These are phyloP conservation scores for Coccomyxa sp. DNA, from an alignment of 139 green algal genomes.

Conservation along the genomic window DNA sequence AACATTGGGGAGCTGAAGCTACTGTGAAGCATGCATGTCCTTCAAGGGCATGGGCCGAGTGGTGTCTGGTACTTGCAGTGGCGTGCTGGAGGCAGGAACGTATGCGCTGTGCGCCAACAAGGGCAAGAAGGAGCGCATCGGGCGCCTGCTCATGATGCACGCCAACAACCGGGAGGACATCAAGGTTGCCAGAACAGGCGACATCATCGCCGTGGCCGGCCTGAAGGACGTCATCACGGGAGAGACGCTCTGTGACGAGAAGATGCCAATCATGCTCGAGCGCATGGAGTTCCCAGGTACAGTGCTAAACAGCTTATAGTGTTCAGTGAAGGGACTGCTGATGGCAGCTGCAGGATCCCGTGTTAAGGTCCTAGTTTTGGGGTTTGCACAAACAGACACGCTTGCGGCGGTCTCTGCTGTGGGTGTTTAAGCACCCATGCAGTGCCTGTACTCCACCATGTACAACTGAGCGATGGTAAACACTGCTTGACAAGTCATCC, in stretches of 20 bases:
- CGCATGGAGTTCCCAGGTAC: slow-evolving; percentile 95
- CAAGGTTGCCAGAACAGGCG: slow-evolving; percentile 82
- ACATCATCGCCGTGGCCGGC: slow-evolving; percentile 96
- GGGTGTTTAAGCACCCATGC: background rate
- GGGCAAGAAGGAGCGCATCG: slow-evolving; percentile 97
- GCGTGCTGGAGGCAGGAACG: slow-evolving; percentile 63
- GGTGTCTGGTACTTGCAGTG: slow-evolving; percentile 8
- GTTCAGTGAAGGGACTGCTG: too few species aligned
- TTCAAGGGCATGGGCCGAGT: too few species aligned
- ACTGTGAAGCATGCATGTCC: background rate
- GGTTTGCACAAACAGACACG: background rate
- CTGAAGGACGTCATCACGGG: slow-evolving; percentile 95
- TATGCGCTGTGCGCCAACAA: slow-evolving; percentile 92
- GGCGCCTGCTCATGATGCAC: slow-evolving; percentile 97
- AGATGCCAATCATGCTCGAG: slow-evolving; percentile 91
- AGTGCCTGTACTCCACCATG: too few species aligned
- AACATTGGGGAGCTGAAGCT: background rate
- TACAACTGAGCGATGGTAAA: too few species aligned
- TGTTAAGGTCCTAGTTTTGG: background rate
- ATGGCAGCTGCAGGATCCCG: background rate
- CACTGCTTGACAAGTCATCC: too few species aligned
- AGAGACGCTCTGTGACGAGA: slow-evolving; percentile 95
- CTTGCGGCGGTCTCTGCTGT: background rate
- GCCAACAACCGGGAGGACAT: slow-evolving; percentile 97
- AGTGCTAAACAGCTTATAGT: too few species aligned